These are phyloP conservation scores for Arthrinium phaeospermum DNA, from an alignment of 2,329 filamentous ascomycete species.

Conservation along the genomic window DNA sequence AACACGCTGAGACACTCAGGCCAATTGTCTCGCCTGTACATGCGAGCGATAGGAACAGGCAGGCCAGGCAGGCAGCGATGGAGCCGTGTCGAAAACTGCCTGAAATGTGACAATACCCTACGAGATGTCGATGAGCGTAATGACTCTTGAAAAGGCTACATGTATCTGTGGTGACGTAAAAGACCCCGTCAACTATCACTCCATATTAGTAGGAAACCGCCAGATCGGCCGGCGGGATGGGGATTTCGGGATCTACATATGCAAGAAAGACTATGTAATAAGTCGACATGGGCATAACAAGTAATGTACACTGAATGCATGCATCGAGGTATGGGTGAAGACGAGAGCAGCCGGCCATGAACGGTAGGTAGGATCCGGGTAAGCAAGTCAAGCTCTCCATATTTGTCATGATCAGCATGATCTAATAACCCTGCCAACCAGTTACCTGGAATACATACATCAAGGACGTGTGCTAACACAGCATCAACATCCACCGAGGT, in stretches of 20 bases:
- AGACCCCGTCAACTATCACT: background rate
- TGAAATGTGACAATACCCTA: conserved; percentile 2
- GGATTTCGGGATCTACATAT: conserved; percentile 14
- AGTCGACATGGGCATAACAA: background rate
- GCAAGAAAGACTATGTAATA: conserved; percentile 5
- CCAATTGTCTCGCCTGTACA: conserved; percentile 17
- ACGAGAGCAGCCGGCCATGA: background rate
- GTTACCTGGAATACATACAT: background rate
- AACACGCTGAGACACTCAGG: conserved; percentile 1
- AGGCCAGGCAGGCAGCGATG: background rate
- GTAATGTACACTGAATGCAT: background rate
- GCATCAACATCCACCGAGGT: background rate
- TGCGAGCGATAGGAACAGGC: background rate
- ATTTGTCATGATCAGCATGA: conserved; percentile 15
- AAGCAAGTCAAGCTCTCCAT: conserved; percentile 14
- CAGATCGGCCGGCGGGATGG: background rate
- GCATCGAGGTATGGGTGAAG: background rate
- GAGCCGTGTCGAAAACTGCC: background rate
- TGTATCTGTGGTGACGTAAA: background rate
- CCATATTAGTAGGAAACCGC: background rate
- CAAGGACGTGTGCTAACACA: background rate
- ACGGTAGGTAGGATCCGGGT: conserved; percentile 16
- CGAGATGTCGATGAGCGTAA: conserved; percentile 2
- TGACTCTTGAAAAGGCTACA: background rate
- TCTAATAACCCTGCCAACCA: conserved; percentile 8